phyloP scores from a whole-genome alignment of 108 stramenopile genomes.

The Parietichytrium sp. region DNA sequence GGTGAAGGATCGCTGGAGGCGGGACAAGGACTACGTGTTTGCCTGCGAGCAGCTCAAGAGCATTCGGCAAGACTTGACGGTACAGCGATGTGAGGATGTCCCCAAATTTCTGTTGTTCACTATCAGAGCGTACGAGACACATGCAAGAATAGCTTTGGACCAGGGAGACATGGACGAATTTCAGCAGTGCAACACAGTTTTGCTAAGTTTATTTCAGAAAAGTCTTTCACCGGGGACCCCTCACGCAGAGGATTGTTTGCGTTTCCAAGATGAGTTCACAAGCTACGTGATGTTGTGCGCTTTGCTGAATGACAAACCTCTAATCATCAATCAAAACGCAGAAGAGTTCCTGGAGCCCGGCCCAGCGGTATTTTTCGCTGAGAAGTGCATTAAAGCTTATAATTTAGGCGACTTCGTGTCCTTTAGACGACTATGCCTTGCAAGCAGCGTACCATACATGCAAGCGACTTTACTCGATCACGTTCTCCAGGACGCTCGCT shows the following conservation, averaged over 20 bases:
- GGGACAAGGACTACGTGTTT: slow-evolving; percentile 74
- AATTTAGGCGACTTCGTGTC: slow-evolving; percentile 45
- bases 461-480: slow-evolving; percentile 45
- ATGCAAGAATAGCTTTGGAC: slow-evolving; percentile 75
- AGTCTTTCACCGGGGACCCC: not conserved
- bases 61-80: slow-evolving; percentile 79
- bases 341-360: slow-evolving; percentile 39
- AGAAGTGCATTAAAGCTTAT: slow-evolving; percentile 42
- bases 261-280: slow-evolving; percentile 68
- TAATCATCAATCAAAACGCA: not conserved
- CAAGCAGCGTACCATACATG: slow-evolving; percentile 52
- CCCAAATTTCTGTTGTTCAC: slow-evolving; percentile 45
- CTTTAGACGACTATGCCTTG: slow-evolving; percentile 48
- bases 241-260: slow-evolving; percentile 13
- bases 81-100: slow-evolving; percentile 65
- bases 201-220: slow-evolving; percentile 60
- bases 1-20: slow-evolving; percentile 64
- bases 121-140: slow-evolving; percentile 72
- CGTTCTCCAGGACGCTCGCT: not conserved
- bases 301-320: slow-evolving; percentile 58
- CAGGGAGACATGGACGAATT: slow-evolving; percentile 77
- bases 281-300: slow-evolving; percentile 72
- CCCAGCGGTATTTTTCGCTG: slow-evolving; percentile 37
- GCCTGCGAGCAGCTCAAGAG: slow-evolving; percentile 81
- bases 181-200: slow-evolving; percentile 77